These are phyloP conservation scores for Neurospora crassa DNA, from an alignment of 2,329 filamentous ascomycete species.

Conservation along the genomic window DNA sequence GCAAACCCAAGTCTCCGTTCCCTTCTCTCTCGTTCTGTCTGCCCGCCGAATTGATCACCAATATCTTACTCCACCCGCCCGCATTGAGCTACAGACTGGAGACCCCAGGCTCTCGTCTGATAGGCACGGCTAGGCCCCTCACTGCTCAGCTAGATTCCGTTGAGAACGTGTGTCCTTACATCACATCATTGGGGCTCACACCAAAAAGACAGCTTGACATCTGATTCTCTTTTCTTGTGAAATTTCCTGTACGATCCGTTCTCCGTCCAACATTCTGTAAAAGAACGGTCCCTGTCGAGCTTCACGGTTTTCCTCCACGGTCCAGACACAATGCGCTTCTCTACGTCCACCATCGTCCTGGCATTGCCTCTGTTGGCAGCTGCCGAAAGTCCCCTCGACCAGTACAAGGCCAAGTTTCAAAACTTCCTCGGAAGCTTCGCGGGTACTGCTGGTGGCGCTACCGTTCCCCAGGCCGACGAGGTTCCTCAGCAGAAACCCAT, in stretches of 20 bases:
- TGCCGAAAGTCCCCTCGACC: conserved; percentile 40
- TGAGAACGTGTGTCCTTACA: not conserved
- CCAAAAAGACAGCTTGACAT: not conserved
- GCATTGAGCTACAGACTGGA: not conserved
- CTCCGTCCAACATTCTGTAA: not conserved
- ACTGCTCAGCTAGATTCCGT: not conserved
- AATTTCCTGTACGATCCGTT: not conserved
- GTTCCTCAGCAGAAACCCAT: conserved; percentile 27
- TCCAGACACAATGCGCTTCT: conserved; percentile 45
- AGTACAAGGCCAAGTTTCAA: conserved; percentile 55
- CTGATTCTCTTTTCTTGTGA: not conserved
- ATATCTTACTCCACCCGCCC: not conserved
- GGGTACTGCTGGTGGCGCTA: conserved; percentile 24
- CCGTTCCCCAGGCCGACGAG: conserved; percentile 37
- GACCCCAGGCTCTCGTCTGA: not conserved
- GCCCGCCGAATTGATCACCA: not conserved
- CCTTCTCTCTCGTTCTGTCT: not conserved
- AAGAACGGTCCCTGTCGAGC: not conserved
- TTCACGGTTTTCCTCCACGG: not conserved
- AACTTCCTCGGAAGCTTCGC: conserved; percentile 51
- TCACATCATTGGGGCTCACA: not conserved
- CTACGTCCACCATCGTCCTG: conserved; percentile 34
- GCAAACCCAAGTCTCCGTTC: not conserved
- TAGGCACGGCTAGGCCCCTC: not conserved
- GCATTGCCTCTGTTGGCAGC: conserved; percentile 47